Conservation (phyloP, 108 stramenopile species). For the Cylindrotheca fusiformis region DNA sequence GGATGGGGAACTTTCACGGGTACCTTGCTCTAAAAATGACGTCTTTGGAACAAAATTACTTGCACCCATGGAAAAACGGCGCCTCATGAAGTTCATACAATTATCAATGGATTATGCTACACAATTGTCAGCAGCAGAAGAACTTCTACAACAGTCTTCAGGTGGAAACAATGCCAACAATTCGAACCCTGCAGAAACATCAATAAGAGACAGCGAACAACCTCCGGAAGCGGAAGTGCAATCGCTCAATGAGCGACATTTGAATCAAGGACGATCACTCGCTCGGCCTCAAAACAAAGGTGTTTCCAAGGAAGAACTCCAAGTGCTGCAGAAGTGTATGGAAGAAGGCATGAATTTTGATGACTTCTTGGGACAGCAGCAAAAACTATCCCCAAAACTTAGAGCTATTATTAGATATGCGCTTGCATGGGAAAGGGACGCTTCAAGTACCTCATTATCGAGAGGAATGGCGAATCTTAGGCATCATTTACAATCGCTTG, state of each 20-base stretch:
- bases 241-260: conserved; percentile 79
- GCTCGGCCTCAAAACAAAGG: conserved; percentile 92
- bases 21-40: conserved; percentile 87
- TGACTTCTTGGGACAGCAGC: conserved; percentile 42
- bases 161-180: background rate
- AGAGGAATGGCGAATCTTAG: conserved; percentile 59
- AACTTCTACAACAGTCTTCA: conserved; percentile 9
- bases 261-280: conserved; percentile 84
- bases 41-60: conserved; percentile 83
- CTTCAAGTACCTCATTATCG: conserved; percentile 13
- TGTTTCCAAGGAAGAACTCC: conserved; percentile 53
- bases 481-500: conserved; percentile 66
- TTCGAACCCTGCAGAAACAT: background rate
- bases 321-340: conserved; percentile 50
- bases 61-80: conserved; percentile 83
- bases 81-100: conserved; percentile 92
- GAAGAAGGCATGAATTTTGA: conserved; percentile 47
- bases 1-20: conserved; percentile 33
- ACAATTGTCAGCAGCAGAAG: conserved; percentile 20
- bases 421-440: conserved; percentile 52
- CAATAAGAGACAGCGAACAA: background rate
- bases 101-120: conserved; percentile 78
- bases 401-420: conserved; percentile 60
- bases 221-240: conserved; percentile 35
- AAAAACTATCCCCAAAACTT: conserved; percentile 58